Conservation (phyloP, 2,329 filamentous ascomycete species). For the Colletotrichum sp. region DNA sequence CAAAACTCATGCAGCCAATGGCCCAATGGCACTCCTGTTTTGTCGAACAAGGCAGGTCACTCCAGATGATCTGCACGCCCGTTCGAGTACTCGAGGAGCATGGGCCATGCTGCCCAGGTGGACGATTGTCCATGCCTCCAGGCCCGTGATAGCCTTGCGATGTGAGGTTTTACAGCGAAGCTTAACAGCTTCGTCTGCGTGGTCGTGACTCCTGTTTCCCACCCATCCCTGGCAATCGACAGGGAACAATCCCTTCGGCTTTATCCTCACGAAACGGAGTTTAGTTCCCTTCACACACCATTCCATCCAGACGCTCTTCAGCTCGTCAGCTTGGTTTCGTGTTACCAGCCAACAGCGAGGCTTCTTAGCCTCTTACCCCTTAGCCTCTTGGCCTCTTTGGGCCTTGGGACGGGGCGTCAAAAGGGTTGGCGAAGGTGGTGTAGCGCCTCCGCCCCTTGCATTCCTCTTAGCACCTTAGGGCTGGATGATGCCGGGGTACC, state of each 20-base stretch:
- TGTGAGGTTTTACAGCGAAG: not conserved
- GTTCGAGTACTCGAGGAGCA: not conserved
- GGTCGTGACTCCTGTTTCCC: not conserved
- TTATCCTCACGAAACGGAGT: not conserved
- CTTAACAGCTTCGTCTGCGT: not conserved
- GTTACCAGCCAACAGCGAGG: not conserved
- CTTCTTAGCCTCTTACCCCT: not conserved
- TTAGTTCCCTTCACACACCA: not conserved
- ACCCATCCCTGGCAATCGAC: not conserved
- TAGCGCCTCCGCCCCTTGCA: not conserved
- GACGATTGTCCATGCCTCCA: not conserved
- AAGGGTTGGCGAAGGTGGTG: not conserved
- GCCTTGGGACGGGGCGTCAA: not conserved
- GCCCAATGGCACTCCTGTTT: not conserved
- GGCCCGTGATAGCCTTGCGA: not conserved
- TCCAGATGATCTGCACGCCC: not conserved
- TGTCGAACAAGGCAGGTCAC: not conserved
- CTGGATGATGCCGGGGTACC: not conserved
- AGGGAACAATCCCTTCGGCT: not conserved
- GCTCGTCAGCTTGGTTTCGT: not conserved
- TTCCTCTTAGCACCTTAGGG: not conserved
- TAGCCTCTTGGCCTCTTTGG: not conserved
- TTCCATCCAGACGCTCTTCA: not conserved
- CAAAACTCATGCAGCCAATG: not conserved
- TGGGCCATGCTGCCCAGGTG: not conserved